Base-by-base conservation (phyloP, 2,329 filamentous ascomycete species). In the Colletotrichum salicis region DNA sequence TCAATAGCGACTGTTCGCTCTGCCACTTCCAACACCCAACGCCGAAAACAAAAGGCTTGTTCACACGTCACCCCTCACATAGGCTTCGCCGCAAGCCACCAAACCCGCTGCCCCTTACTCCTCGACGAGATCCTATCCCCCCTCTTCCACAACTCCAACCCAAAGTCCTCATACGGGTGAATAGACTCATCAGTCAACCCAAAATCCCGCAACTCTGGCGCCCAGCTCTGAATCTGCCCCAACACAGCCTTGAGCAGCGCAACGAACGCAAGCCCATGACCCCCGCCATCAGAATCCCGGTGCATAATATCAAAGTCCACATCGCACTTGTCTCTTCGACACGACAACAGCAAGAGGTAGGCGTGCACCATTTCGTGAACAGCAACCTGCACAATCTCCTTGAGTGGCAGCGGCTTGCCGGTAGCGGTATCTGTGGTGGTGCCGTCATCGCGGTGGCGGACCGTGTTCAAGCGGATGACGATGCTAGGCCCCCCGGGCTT, bases 361-460 rank as follows among this genome's bases (percentile, higher is more conserved):
- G 70, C 70, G 52, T 74, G 66, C 41, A 76, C 27, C 55, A 79
- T 76, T 6, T 76, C 75, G 27, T 76, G 74, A 1, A 82, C 72
- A 1, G 82, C 74, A 35, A 74, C 70, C 69, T 79, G 75, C 27
- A 82, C 73, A 13, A 83, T 78, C 37, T 78, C 78, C n/a, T 10
- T 37, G 33, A 73, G 76, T 71, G 60, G 82, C 78, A 24, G 29
- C 6, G 19, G 33, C 31, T 62, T 67, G 19, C 35, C 31, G 33
- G 62, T 67, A 27, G 29, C 24, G 27, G 37, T 41, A 15, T 5
- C 15, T 15, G 13, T 41, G 35, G 13, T 41, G 37, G 22, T 64
- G 54, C 54, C 59, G 45, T 59, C 54, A 29, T 13, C 41, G 45
- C 29, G 65, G 55, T 71, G 54, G 54, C 69, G 69, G 58, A 59